phyloP scores from a whole-genome alignment of 208 protist genomes.

The Acanthamoeba divionensis region DNA sequence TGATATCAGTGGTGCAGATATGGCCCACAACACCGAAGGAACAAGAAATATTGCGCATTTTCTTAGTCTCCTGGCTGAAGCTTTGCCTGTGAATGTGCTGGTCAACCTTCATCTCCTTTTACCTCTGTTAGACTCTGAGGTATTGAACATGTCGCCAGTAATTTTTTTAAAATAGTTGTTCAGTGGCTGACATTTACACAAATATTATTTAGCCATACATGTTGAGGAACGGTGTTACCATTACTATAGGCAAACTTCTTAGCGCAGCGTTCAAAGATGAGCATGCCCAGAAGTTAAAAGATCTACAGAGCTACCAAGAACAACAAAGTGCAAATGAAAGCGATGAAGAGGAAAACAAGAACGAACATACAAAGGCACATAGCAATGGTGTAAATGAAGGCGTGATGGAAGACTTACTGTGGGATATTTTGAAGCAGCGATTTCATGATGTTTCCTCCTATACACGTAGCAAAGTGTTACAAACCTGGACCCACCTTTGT shows the following conservation, averaged over 20 bases:
- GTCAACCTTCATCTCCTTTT: conserved; percentile 50
- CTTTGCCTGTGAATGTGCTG: not conserved
- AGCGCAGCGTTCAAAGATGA: not conserved
- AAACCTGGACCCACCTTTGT: conserved; percentile 59
- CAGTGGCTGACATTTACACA: not conserved
- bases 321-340: no score
- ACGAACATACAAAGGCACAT: not conserved
- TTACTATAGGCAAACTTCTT: not conserved
- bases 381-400: not conserved
- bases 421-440: conserved; percentile 49
- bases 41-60: conserved; percentile 55
- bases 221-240: conserved; percentile 51
- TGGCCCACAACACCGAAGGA: conserved; percentile 31
- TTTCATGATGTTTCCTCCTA: conserved; percentile 63
- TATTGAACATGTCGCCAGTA: conserved; percentile 54
- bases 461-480: conserved; percentile 58
- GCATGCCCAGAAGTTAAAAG: not conserved
- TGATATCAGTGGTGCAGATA: not conserved
- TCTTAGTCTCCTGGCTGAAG: conserved; percentile 17
- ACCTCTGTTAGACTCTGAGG: conserved; percentile 55
- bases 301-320: no score
- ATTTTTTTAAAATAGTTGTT: conserved; percentile 43
- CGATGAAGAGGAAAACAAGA: not conserved
- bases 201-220: conserved; percentile 11
- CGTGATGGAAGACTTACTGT: conserved; percentile 1